Conservation (phyloP, 225 moss, liverwort and hornwort genomes). For the Antitrichia curtipendula region DNA sequence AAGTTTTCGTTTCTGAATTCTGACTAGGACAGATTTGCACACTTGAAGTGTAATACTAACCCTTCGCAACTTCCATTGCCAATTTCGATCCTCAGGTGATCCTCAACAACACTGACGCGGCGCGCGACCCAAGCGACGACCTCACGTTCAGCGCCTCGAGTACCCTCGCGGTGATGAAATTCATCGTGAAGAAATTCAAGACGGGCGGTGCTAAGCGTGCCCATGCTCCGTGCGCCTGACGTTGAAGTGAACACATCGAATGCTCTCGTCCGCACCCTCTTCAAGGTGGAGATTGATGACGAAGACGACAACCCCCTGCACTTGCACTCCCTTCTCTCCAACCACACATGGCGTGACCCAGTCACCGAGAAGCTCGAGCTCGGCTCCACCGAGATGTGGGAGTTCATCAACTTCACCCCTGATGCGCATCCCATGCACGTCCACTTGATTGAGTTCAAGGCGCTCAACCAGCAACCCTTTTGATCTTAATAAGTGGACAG, state of each 20-base stretch:
- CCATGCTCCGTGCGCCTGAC: neutral
- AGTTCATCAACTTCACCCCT: slow-evolving; percentile 30
- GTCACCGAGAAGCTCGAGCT: slow-evolving; percentile 6
- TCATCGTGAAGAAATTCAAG: neutral
- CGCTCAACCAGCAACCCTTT: slow-evolving; percentile 27
- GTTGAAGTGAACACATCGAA: neutral
- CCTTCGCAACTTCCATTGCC: neutral
- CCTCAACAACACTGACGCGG: slow-evolving; percentile 47
- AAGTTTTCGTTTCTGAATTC: neutral
- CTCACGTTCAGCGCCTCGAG: slow-evolving; percentile 4
- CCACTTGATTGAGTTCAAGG: slow-evolving; percentile 15
- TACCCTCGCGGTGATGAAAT: slow-evolving; percentile 10
- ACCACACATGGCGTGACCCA: neutral
- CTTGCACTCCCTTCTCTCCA: neutral
- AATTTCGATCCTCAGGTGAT: neutral
- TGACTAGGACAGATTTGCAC: neutral
- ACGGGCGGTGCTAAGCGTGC: neutral
- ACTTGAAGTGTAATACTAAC: neutral
- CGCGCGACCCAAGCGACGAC: slow-evolving; percentile 19
- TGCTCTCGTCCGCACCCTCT: neutral
- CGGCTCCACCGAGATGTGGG: slow-evolving; percentile 42
- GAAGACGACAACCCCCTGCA: neutral
- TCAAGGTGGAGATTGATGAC: slow-evolving; percentile 19
- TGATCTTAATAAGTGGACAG: neutral
- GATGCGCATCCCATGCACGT: slow-evolving; percentile 50